phyloP scores from a whole-genome alignment of 129 eudicot species.

The Artemisia argyi region DNA sequence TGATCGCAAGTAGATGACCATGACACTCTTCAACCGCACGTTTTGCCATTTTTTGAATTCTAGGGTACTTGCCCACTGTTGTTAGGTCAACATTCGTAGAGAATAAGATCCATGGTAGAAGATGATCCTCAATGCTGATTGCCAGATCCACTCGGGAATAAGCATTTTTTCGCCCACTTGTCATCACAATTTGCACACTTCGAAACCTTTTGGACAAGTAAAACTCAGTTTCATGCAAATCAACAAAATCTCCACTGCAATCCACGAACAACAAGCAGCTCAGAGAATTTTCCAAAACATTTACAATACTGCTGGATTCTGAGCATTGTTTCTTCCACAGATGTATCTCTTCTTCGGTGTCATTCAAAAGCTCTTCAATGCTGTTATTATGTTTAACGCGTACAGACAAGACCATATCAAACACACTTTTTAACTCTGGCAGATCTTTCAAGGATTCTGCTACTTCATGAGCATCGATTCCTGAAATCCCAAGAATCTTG shows the following conservation, averaged over 20 bases:
- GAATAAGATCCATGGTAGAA: slow-evolving; percentile 21
- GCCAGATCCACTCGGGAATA: slow-evolving; percentile 8
- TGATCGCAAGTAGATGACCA: slow-evolving; percentile 21
- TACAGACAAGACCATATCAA: slow-evolving; percentile 20
- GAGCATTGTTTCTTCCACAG: neutral
- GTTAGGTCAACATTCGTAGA: neutral
- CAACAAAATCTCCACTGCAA: neutral
- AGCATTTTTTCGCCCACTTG: neutral
- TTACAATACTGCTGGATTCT: neutral
- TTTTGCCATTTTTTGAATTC: neutral
- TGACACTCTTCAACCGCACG: neutral
- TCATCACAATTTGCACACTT: slow-evolving; percentile 5
- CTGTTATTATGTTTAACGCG: neutral
- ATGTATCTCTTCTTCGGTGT: neutral
- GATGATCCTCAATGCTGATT: slow-evolving; percentile 14
- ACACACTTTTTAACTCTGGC: slow-evolving; percentile 8
- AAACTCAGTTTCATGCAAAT: slow-evolving; percentile 8
- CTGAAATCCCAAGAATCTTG: slow-evolving; percentile 8
- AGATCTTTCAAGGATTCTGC: neutral
- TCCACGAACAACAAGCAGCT: neutral
- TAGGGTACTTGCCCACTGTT: neutral
- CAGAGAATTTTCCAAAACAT: neutral
- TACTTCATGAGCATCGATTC: neutral
- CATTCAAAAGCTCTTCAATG: neutral
- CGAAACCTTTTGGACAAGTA: neutral